Base-by-base conservation (phyloP, 73 alveolate genomes). In the Diophrys appendiculata region DNA sequence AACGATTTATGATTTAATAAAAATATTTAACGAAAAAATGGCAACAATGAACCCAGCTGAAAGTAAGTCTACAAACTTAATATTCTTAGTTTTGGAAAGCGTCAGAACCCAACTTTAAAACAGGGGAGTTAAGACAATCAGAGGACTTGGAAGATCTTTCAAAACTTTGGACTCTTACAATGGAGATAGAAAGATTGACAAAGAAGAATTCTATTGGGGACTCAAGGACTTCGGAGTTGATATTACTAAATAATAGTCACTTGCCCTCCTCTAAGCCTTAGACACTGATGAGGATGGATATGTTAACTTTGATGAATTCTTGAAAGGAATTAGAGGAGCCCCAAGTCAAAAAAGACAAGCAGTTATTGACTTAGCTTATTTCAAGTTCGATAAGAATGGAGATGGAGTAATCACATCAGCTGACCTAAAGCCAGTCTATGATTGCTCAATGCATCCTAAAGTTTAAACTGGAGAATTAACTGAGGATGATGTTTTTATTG, bases 311-410 rank as follows among this genome's bases (percentile, higher is more conserved):
- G 99, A 95, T 81, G 98, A 93, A 80, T 95, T 95, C 90, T 88
- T 95, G 65, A 92, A 90, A 52, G 96, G 93, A 27, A 84, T 95
- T 69, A 95, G 99, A 86, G 98, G 99, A 0, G 80, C 83, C 65
- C 93, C 95, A 69, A 96, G 95, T 88, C 91, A 90, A 71, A 83
- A 85, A 76, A 90, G 99, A 78, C 93, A 96, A 77, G 96, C 95
- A 55, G 76, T 85, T 54, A 95, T 94, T 34, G 96, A 92, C 88
- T 85, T 88, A 79, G 99, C 98, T 33, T 96, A 90, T 90, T 88
- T 89, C 64, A 96, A 94, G 92, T 94, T 96, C 83, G 99, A 96
- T 85, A 83, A 83, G 56, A 97, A 95, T 65, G 98, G 98, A 13
- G 86, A 88, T 54, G 99, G 99, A 74, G 68, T 65, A 68, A 90